A percentile compares a stretch with the other conserved stretches of the same genome.
These are phyloP conservation scores for Suillus weaverae DNA, from an alignment of 768 basidiomycete genomes.

Conservation along the genomic window DNA sequence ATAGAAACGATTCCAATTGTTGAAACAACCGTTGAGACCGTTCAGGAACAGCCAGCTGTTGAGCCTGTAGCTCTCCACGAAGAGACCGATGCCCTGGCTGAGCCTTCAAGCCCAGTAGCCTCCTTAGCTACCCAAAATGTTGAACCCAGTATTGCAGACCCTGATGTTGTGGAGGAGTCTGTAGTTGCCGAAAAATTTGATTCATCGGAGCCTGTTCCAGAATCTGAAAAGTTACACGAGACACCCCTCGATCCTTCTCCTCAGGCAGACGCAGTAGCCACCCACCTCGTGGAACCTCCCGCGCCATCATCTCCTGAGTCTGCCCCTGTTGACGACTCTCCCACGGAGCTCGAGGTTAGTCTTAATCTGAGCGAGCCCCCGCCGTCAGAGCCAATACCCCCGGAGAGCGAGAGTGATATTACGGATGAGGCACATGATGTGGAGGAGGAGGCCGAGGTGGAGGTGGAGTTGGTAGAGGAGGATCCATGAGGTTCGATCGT, in stretches of 20 bases:
- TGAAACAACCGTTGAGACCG: background rate
- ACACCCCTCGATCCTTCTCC: background rate
- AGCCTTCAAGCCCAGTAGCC: background rate
- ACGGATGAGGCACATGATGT: constrained; percentile 30
- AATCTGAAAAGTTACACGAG: constrained; percentile 11
- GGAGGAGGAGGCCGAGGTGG: constrained; percentile 19
- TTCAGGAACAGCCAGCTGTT: background rate
- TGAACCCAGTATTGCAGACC: background rate
- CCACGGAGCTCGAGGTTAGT: constrained; percentile 5
- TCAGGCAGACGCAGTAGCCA: constrained; percentile 13
- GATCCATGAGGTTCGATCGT: background rate
- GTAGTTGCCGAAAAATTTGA: constrained; percentile 11
- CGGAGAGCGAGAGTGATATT: constrained; percentile 37
- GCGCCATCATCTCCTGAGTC: constrained; percentile 1
- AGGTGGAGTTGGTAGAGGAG: constrained; percentile 16
- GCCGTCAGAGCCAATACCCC: constrained; percentile 32
- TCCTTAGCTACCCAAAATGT: background rate
- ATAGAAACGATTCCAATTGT: background rate
- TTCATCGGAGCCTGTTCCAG: constrained; percentile 1
- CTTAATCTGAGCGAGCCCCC: constrained; percentile 32
- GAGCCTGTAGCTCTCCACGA: background rate
- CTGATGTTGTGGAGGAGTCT: constrained; percentile 10
- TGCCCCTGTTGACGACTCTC: background rate
- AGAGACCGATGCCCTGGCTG: background rate
- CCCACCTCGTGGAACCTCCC: constrained; percentile 2